phyloP scores from a whole-genome alignment of 73 alveolate genomes.

The Tetrahymena elliotti region DNA sequence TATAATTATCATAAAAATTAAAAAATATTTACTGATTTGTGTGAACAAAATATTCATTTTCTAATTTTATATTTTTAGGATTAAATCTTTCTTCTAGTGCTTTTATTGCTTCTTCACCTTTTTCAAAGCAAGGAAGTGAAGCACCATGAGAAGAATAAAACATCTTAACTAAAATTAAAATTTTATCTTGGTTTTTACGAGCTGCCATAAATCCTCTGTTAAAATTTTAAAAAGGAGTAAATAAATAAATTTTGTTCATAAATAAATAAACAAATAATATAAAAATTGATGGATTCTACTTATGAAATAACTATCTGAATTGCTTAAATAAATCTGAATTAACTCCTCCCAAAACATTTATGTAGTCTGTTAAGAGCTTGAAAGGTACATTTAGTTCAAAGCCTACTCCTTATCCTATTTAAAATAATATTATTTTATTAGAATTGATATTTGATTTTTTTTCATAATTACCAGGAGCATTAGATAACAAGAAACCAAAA shows the following conservation, averaged over 20 bases:
- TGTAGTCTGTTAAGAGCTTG: constrained; percentile 34
- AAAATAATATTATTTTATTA: not conserved
- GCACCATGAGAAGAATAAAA: constrained; percentile 87
- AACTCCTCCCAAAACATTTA: constrained; percentile 86
- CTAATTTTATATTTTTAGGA: constrained; percentile 9
- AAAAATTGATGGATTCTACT: no score
- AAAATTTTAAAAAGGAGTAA: no score
- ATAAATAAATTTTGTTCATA: no score
- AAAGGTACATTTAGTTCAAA: constrained; percentile 33
- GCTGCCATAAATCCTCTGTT: constrained; percentile 78
- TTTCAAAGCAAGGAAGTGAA: constrained; percentile 88
- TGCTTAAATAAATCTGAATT: constrained; percentile 37
- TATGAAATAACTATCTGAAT: constrained; percentile 36
- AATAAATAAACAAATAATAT: not conserved
- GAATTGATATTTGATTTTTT: no score
- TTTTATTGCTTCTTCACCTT: constrained; percentile 77
- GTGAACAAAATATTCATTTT: not conserved
- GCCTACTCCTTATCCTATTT: constrained; percentile 8
- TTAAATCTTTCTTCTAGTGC: constrained; percentile 78
- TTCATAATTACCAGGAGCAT: constrained; percentile 84
- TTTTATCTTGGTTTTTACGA: constrained; percentile 80
- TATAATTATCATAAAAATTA: not conserved
- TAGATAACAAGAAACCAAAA: constrained; percentile 87
- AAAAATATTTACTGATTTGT: not conserved
- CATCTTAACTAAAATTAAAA: constrained; percentile 86